Evolutionary conservation across 2,329 filamentous ascomycete genomes (phyloP), one percentile per base, ranked within the genome.

Genomic region (Polychaeton citri): DNA sequence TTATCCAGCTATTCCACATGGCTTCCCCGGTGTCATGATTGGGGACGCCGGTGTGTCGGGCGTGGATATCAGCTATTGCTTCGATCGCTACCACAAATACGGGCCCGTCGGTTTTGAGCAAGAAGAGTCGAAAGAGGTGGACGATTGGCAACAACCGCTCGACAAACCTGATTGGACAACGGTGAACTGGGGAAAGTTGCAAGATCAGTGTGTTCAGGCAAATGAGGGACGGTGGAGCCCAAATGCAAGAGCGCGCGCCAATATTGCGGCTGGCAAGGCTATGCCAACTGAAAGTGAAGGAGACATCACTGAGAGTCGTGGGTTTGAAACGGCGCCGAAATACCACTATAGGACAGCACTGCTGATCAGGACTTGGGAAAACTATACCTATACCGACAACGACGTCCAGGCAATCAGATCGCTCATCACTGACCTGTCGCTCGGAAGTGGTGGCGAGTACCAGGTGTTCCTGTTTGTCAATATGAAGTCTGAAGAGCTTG

Each of bases 161-260:
- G 20, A 50, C 33, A 45, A 43, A 8, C 56, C 74, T 6, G 61
- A 75, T 16, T 86, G 80, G 77, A 63, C 71, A 19, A 62, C 65
- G 18, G 70, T 85, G 20, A 68, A 74, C 43, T 90, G 83, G 83
- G 78, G 78, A 10, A 59, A 69, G 20, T 61, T 88, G 13, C 81
- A 88, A 53, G 63, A 74, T 35, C 59, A 70, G 19, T 90, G 83
- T 50, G 54, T 76, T 1, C 58, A 69, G 43, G 68, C 64, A 45
- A 92, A 92, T 57, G 65, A 70, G 38, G 69, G 71, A 24, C 73
- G 84, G 15, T 90, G 51, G 41, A 47, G 48, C 5, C 55, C 55
- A 1, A 46, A 48, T 17, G 60, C 61, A 66, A 54, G 65, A 12
- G 40, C 43, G n/a, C 38, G 43, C 3, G 41, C 46, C 30, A 40